Percentiles rank a stretch among this genome's conserved stretches.
Conservation (phyloP, 306 rosid genomes). For the Fagus crenata region DNA sequence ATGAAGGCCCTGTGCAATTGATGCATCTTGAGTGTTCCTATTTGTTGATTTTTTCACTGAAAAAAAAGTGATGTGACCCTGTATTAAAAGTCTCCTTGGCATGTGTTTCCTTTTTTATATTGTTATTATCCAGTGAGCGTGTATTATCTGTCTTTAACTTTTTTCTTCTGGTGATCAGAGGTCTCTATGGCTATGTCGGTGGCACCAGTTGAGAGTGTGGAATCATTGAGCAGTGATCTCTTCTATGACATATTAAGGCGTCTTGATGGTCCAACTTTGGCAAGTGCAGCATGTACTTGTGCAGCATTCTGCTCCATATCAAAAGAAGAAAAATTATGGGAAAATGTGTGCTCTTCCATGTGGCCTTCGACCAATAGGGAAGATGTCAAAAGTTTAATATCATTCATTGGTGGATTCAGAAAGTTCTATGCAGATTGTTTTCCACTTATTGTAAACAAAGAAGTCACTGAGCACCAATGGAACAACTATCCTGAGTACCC, state of each 20-base stretch:
- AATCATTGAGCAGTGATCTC: constrained; percentile 70
- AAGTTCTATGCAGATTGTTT: constrained; percentile 88
- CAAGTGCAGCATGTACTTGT: constrained; percentile 83
- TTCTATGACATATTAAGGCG: constrained; percentile 79
- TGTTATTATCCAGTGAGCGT: neutral
- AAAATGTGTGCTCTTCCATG: constrained; percentile 74
- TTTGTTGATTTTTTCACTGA: neutral
- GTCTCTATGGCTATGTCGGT: constrained; percentile 38
- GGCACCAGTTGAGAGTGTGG: constrained; percentile 52
- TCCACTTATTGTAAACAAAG: constrained; percentile 78
- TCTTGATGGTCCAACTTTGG: constrained; percentile 81
- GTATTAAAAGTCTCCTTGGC: neutral
- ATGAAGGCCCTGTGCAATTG: neutral
- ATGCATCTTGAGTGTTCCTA: neutral
- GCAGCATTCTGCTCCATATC: constrained; percentile 73
- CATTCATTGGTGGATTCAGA: constrained; percentile 79
- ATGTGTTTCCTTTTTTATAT: neutral
- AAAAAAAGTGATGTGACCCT: neutral
- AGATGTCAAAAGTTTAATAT: constrained; percentile 70
- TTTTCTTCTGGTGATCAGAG: constrained; percentile 39
- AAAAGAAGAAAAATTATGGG: constrained; percentile 88
- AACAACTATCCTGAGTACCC: constrained; percentile 56
- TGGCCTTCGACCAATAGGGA: constrained; percentile 90
- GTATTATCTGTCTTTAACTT: constrained; percentile 14
- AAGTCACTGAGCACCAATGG: constrained; percentile 54